Evolutionary conservation across 2,329 filamentous ascomycete genomes (phyloP), one percentile per base, ranked within the genome.

Genomic region (Nannizziopsis barbatae): DNA sequence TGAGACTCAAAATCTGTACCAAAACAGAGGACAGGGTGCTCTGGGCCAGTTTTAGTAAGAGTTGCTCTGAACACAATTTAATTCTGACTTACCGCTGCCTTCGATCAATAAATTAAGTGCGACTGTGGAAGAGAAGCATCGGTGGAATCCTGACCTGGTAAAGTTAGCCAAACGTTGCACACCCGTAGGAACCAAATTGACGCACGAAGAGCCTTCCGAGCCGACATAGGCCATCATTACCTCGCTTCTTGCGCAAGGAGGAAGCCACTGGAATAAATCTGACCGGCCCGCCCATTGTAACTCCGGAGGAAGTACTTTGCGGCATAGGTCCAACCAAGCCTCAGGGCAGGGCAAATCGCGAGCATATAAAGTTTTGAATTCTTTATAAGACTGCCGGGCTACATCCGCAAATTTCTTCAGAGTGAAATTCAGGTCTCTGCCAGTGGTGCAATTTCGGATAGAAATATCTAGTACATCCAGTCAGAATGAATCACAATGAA

Each of bases 201-300:
- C 58, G 10, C 49, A 60, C 58, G 57, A 58, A 27, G 59, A 62
- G 32, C 58, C 61, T 49, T 60, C 57, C 38, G 61, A 63, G 2
- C 63, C 63, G 31, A 65, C 58, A 54, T 65, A 65, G 20, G 60
- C 62, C 63, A 65, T 65, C 56, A 65, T 59, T 18, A 65, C 63
- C 45, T 65, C 63, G 44, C 62, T 63, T 6, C 59, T 47, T 8
- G 60, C 60, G 41, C 61, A 62, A 18, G 58, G 58, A 15, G 63
- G 62, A 14, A 65, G 52, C 54, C 58, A 62, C 45, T 62, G 61
- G 50, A 65, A 65, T 14, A 65, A 51, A 43, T 65, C 62, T 39
- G 65, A 52, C 10, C 59, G 55, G 10, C 63, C 63, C 35, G 62
- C 56, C 56, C 60, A 62, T 50, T 60, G 59, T 20, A 64, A 52